These are phyloP conservation scores for Asterella californica DNA, from an alignment of 225 moss, liverwort and hornwort genomes.

Conservation along the genomic window DNA sequence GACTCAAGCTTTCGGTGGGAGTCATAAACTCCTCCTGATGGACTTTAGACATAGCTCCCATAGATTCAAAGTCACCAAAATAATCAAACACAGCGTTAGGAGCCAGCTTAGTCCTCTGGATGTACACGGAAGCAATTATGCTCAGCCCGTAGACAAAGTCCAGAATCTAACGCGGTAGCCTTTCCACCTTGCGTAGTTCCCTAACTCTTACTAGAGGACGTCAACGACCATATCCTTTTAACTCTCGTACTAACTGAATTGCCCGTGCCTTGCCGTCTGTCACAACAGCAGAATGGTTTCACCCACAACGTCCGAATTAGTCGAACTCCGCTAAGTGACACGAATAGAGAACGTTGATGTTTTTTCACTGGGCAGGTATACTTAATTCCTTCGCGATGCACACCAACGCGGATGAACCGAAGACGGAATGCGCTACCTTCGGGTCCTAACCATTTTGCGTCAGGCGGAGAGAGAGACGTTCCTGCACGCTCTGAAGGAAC, in stretches of 20 bases:
- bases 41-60: constrained; percentile 31
- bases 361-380: neutral
- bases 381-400: neutral
- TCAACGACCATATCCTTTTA: constrained; percentile 2
- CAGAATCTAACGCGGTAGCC: neutral
- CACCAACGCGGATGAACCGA: neutral
- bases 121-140: constrained; percentile 6
- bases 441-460: neutral
- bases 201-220: neutral
- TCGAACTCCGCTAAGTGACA: neutral
- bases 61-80: constrained; percentile 23
- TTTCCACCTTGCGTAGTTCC: too few relatives aligned
- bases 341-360: neutral
- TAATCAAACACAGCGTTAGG: constrained; percentile 25
- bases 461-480: neutral
- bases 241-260: neutral
- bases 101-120: constrained; percentile 29
- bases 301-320: neutral
- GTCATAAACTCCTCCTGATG: constrained; percentile 26
- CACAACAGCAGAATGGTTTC: too few relatives aligned
- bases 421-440: neutral
- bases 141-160: neutral
- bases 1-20: constrained; percentile 32
- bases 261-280: neutral
- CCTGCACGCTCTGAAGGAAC: neutral